Base-by-base conservation (phyloP, 108 stramenopile species). In the Nitzschia sp. region DNA sequence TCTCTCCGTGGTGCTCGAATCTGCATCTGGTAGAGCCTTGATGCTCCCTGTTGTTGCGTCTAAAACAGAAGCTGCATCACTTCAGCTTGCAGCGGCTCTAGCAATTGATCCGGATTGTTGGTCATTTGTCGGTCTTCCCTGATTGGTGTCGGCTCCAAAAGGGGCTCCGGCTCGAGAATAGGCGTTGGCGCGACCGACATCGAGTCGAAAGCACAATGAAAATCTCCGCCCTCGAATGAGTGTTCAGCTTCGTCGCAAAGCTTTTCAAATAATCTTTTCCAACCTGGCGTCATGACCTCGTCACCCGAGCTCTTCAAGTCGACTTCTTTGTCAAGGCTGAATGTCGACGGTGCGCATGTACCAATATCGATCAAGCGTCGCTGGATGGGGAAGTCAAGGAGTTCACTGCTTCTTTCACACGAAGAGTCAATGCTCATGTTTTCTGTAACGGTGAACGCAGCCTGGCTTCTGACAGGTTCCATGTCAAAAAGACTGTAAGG, bases 121-220 rank as follows among this genome's bases (percentile, higher is more conserved):
- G 11, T 51, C 21, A 19, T 4, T 23, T 19, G n/a, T 17, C 13
- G 21, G 21, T 51, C 49, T n/a, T 58, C 57, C 11, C 57, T 11
- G 8, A 58, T 3, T 5, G 57, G 57, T 11, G 57, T 58, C 21
- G 57, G 57, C 29, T 58, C 57, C 6, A 58, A 5, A 11, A 58
- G 11, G 5, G n/a, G 21, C 5, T 51, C 49, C 18, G 8, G 49
- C 21, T 21, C 49, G 49, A 13, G 9, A 6, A 42, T 42, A 13
- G 38, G 38, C 13, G 38, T 42, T 42, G 38, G 38, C 9, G 38
- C 38, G 13, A 42, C 13, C 38, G 38, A 9, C 38, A 9, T 6
- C 9, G 9, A 9, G 38, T 42, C 38, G 38, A 42, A 42, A 9
- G 13, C 6, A 6, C 9, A 42, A 13, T 6, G 13, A 13, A 6